Conservation (phyloP, 2,329 filamentous ascomycete genomes). For the Dactylellina cionopaga region DNA sequence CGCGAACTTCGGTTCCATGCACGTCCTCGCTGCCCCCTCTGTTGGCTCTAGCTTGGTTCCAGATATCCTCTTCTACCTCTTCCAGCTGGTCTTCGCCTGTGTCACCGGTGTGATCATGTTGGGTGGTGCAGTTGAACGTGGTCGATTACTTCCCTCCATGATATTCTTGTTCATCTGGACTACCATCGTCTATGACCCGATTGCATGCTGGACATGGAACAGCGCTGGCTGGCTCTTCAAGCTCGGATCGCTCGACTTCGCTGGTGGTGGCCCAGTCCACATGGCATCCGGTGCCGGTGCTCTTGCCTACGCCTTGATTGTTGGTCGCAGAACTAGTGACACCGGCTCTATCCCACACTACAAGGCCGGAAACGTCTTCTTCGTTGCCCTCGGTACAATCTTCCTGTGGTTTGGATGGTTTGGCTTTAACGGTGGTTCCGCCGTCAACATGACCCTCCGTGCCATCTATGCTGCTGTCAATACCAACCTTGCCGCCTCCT, state of each 20-base stretch:
- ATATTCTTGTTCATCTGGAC: conserved; percentile 68
- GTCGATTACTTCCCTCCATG: conserved; percentile 51
- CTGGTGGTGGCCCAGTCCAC: conserved; percentile 72
- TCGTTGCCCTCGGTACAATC: conserved; percentile 72
- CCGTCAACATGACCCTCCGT: conserved; percentile 52
- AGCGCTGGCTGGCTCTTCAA: conserved; percentile 73
- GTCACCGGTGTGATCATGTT: conserved; percentile 73
- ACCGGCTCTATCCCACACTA: conserved; percentile 61
- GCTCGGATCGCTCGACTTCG: conserved; percentile 70
- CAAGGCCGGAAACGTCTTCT: conserved; percentile 71
- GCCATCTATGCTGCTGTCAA: conserved; percentile 69
- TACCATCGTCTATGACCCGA: conserved; percentile 88
- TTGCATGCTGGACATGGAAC: conserved; percentile 83
- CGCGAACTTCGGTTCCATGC: conserved; percentile 70
- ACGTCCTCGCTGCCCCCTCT: conserved; percentile 70
- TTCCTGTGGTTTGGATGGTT: conserved; percentile 74
- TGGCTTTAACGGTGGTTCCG: conserved; percentile 63
- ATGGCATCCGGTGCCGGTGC: conserved; percentile 72
- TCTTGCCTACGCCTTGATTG: conserved; percentile 71
- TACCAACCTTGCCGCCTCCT: conserved; percentile 69
- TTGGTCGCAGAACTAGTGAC: conserved; percentile 68
- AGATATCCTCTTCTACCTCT: conserved; percentile 74
- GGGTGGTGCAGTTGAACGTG: conserved; percentile 71
- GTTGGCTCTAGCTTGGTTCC: conserved; percentile 69
- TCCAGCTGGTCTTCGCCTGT: conserved; percentile 72